These are phyloP conservation scores for Cryphonectria naterciae DNA, from an alignment of 2,329 filamentous ascomycete genomes.

Conservation along the genomic window DNA sequence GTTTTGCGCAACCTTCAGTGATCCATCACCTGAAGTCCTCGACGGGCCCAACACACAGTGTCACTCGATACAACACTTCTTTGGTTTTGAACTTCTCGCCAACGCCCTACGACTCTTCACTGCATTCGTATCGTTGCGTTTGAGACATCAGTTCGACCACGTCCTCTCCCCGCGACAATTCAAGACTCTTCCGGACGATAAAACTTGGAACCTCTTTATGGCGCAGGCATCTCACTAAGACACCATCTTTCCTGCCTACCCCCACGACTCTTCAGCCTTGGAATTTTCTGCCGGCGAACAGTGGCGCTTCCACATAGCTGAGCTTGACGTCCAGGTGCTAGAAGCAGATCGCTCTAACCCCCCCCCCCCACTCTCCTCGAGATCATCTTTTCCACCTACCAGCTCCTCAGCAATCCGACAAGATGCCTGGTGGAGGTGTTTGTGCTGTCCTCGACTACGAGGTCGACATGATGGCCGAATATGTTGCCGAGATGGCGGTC, in stretches of 20 bases:
- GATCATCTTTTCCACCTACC: constrained; percentile 32
- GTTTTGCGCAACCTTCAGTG: background rate
- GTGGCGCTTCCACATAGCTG: constrained; percentile 34
- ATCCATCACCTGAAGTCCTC: background rate
- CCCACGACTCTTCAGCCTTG: constrained; percentile 45
- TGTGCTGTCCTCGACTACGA: constrained; percentile 95
- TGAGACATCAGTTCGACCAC: background rate
- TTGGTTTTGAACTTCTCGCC: background rate
- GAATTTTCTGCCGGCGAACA: constrained; percentile 36
- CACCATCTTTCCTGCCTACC: constrained; percentile 34
- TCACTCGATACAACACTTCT: background rate
- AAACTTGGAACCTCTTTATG: constrained; percentile 38
- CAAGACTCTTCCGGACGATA: constrained; percentile 14
- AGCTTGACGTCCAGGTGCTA: constrained; percentile 41
- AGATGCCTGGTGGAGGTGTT: constrained; percentile 74
- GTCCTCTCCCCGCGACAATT: constrained; percentile 9
- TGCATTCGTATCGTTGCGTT: constrained; percentile 14
- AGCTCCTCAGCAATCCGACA: constrained; percentile 41
- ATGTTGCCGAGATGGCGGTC: constrained; percentile 85
- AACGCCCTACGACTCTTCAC: constrained; percentile 16
- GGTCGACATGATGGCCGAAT: constrained; percentile 94
- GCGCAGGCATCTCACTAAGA: constrained; percentile 43
- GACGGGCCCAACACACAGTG: background rate
- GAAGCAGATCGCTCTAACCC: constrained; percentile 43
- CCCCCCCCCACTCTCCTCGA: background rate